Evolutionary conservation across 2,329 filamentous ascomycete species (phyloP).

Genomic region (Waltergamsia citrina): DNA sequence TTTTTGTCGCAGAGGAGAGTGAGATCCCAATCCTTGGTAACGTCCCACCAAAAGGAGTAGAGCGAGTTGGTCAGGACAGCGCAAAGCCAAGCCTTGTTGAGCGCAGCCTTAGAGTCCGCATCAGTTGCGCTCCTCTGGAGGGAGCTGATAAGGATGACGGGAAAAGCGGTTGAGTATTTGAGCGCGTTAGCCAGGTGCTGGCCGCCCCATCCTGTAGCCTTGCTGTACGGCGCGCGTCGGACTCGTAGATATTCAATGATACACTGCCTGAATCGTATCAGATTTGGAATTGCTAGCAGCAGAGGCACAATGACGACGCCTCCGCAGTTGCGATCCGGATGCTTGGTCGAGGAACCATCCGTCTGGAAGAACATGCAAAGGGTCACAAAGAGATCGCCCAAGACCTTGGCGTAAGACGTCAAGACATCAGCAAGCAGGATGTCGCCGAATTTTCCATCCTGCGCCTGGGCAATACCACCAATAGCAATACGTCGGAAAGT

Average conservation of each 20-base stretch:
- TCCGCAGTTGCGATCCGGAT: slow-evolving; percentile 74
- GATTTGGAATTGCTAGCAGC: slow-evolving; percentile 71
- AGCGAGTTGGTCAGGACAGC: slow-evolving; percentile 74
- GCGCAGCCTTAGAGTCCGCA: slow-evolving; percentile 25
- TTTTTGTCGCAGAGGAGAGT: slow-evolving; percentile 59
- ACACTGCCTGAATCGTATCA: slow-evolving; percentile 87
- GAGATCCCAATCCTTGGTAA: slow-evolving; percentile 93
- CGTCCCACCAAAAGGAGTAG: slow-evolving; percentile 99
- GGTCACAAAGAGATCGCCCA: slow-evolving; percentile 81
- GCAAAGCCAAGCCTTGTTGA: slow-evolving; percentile 56
- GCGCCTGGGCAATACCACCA: slow-evolving; percentile 76
- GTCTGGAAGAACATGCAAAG: slow-evolving; percentile 82
- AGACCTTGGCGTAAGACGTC: slow-evolving; percentile 88
- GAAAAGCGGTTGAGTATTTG: slow-evolving; percentile 92
- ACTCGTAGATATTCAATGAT: slow-evolving; percentile 79
- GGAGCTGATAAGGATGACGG: slow-evolving; percentile 74
- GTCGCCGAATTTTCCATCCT: slow-evolving; percentile 91
- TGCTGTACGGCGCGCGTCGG: slow-evolving; percentile 43
- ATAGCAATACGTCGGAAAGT: slow-evolving; percentile 71
- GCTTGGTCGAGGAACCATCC: slow-evolving; percentile 64
- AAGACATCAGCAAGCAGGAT: slow-evolving; percentile 88
- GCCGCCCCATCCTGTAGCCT: slow-evolving; percentile 61
- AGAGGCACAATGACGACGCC: slow-evolving; percentile 72
- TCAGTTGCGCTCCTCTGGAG: slow-evolving; percentile 54
- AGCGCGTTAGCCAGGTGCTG: slow-evolving; percentile 88